A percentile compares a stretch with the other conserved stretches of the same genome.
Conservation (phyloP, 1,284 basidiomycete genomes). For the Porogramme epimiltina region DNA sequence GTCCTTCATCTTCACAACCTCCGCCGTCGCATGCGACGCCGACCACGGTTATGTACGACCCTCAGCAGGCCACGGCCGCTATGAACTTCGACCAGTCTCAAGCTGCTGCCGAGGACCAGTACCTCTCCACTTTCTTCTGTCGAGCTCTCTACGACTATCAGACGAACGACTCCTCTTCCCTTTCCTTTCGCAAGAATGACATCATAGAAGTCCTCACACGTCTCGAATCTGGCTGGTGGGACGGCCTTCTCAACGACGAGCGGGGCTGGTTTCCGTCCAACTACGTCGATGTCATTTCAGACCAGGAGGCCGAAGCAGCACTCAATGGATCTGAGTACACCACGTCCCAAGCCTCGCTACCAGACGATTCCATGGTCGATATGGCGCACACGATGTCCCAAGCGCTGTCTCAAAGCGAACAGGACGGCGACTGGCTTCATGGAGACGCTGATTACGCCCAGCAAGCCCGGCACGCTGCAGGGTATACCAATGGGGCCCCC, state of each 20-base stretch:
- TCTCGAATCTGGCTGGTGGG: slow-evolving; percentile 98
- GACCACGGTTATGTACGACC: slow-evolving; percentile 23
- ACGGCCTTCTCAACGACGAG: slow-evolving; percentile 86
- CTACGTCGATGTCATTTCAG: slow-evolving; percentile 82
- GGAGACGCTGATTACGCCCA: slow-evolving; percentile 24
- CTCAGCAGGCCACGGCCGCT: slow-evolving; percentile 5
- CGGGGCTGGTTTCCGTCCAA: slow-evolving; percentile 99
- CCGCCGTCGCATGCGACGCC: slow-evolving; percentile 20
- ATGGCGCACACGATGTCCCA: slow-evolving; percentile 52
- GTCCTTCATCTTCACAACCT: slow-evolving; percentile 5
- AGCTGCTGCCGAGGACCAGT: slow-evolving; percentile 43
- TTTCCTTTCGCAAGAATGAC: slow-evolving; percentile 86
- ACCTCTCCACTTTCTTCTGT: slow-evolving; percentile 79
- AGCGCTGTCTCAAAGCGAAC: slow-evolving; percentile 37
- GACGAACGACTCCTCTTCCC: slow-evolving; percentile 84
- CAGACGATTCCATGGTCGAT: slow-evolving; percentile 44
- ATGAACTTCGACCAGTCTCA: slow-evolving; percentile 21
- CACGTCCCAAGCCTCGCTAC: slow-evolving; percentile 19
- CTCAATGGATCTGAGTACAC: slow-evolving; percentile 52
- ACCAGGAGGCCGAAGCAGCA: slow-evolving; percentile 76
- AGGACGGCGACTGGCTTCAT: slow-evolving; percentile 33
- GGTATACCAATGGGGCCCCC: slow-evolving; percentile 13
- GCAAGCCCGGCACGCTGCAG: slow-evolving; percentile 7
- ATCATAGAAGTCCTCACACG: slow-evolving; percentile 94
- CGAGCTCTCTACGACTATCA: slow-evolving; percentile 92